phyloP scores from a whole-genome alignment of 192 early-diverging fungal species.

The Globomyces pollinis-pini region DNA sequence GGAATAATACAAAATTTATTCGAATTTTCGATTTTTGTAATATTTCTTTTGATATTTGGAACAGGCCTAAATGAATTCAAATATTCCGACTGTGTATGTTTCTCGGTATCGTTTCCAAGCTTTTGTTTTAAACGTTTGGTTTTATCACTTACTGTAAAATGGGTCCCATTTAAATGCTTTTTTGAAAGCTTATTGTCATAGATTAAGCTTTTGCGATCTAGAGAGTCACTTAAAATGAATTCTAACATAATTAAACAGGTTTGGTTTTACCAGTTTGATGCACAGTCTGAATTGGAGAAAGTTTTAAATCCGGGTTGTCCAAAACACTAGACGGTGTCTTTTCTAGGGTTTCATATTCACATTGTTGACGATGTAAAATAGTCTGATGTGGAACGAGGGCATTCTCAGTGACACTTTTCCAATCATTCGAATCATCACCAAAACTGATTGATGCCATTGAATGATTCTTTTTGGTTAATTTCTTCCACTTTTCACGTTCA shows the following conservation, averaged over 20 bases:
- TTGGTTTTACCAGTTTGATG: slow-evolving; percentile 7
- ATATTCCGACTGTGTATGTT: background rate
- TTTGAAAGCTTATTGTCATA: slow-evolving; percentile 2
- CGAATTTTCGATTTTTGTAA: slow-evolving; percentile 2
- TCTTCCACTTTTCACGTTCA: background rate
- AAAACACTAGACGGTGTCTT: slow-evolving; percentile 7
- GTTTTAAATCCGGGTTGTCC: slow-evolving; percentile 10
- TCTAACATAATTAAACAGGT: background rate
- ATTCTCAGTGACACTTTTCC: slow-evolving; percentile 3
- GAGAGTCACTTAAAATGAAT: background rate
- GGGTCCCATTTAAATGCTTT: slow-evolving; percentile 1
- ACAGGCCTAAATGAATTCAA: background rate
- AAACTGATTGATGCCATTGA: slow-evolving; percentile 1
- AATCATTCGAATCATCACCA: slow-evolving; percentile 1
- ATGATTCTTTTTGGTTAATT: background rate
- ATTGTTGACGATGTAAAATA: background rate
- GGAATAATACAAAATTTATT: slow-evolving; percentile 4
- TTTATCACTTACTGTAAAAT: too few relatives aligned
- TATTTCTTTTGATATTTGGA: background rate
- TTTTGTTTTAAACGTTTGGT: too few relatives aligned
- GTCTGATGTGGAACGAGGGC: background rate
- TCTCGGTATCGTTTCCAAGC: background rate
- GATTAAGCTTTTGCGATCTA: slow-evolving; percentile 3
- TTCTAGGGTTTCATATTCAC: slow-evolving; percentile 8
- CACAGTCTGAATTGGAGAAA: background rate